phyloP scores from a whole-genome alignment of 495 filamentous ascomycete species.

The Talaromyces nanjingensis region DNA sequence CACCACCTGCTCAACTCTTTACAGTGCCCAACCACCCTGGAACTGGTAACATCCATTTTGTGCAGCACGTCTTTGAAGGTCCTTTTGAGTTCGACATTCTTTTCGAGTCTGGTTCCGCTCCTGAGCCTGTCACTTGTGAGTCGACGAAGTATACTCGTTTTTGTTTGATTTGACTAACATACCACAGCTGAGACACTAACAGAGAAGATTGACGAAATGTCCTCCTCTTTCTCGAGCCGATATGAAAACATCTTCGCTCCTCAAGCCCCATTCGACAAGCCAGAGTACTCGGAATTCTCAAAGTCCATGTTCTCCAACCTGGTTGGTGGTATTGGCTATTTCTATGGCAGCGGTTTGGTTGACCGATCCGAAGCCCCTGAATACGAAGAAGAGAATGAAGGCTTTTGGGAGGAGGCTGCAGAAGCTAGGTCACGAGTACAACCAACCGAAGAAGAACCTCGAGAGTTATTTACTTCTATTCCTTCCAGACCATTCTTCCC shows the following conservation, averaged over 20 bases:
- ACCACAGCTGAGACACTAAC: slow-evolving; percentile 58
- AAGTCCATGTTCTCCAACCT: slow-evolving; percentile 91
- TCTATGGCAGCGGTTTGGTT: slow-evolving; percentile 77
- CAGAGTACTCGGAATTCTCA: slow-evolving; percentile 72
- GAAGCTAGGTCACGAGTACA: slow-evolving; percentile 61
- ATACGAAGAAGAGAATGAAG: slow-evolving; percentile 94
- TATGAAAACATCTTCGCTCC: slow-evolving; percentile 70
- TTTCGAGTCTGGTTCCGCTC: slow-evolving; percentile 74
- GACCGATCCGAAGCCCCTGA: slow-evolving; percentile 86
- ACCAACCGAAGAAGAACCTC: slow-evolving; percentile 69
- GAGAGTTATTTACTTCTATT: slow-evolving; percentile 86
- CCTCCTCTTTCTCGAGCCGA: slow-evolving; percentile 61
- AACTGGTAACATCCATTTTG: slow-evolving; percentile 74
- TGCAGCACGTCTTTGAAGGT: slow-evolving; percentile 91
- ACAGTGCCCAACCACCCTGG: slow-evolving; percentile 64
- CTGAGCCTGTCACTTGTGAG: slow-evolving; percentile 50
- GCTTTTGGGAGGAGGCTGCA: slow-evolving; percentile 90
- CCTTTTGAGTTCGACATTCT: slow-evolving; percentile 90
- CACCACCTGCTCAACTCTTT: slow-evolving; percentile 82
- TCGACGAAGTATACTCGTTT: not conserved
- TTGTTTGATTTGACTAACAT: slow-evolving; percentile 23
- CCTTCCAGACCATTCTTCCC: slow-evolving; percentile 96
- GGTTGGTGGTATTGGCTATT: slow-evolving; percentile 91
- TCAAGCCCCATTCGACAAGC: slow-evolving; percentile 64
- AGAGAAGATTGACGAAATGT: slow-evolving; percentile 56